Evolutionary conservation across 2,329 filamentous ascomycete genomes (phyloP).

Genomic region (Penicillium palitans): DNA sequence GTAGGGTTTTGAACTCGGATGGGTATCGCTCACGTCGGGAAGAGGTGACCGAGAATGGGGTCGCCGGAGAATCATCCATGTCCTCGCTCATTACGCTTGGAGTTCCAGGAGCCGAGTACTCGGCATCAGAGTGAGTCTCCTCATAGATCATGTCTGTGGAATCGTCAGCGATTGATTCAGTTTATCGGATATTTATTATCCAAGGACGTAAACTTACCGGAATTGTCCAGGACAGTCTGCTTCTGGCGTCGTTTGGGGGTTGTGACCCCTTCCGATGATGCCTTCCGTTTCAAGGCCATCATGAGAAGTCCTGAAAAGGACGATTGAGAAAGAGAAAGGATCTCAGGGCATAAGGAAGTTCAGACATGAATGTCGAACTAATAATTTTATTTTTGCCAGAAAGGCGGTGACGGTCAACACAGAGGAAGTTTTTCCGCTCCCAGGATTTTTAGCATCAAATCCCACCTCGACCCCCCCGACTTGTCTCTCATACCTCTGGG

Average conservation of each 20-base stretch:
- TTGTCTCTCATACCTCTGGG: slow-evolving; percentile 21
- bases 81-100: slow-evolving; percentile 32
- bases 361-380: slow-evolving; percentile 8
- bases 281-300: slow-evolving; percentile 42
- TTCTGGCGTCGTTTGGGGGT: slow-evolving; percentile 37
- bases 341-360: slow-evolving; percentile 1
- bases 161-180: slow-evolving; percentile 31
- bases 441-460: slow-evolving; percentile 26
- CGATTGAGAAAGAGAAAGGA: neutral
- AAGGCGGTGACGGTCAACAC: slow-evolving; percentile 35
- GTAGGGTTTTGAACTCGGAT: slow-evolving; percentile 73
- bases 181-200: slow-evolving; percentile 3
- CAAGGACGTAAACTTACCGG: slow-evolving; percentile 27
- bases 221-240: slow-evolving; percentile 28
- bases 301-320: slow-evolving; percentile 9
- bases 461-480: slow-evolving; percentile 15
- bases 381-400: slow-evolving; percentile 37
- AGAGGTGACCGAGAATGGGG: slow-evolving; percentile 53
- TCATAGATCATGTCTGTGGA: slow-evolving; percentile 36
- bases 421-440: slow-evolving; percentile 40
- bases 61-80: slow-evolving; percentile 51
- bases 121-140: slow-evolving; percentile 36
- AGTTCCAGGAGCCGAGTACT: slow-evolving; percentile 33
- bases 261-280: slow-evolving; percentile 26
- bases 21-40: slow-evolving; percentile 45